Conservation (phyloP, 257 asterid genomes). For the Paraleonurus japonicus region DNA sequence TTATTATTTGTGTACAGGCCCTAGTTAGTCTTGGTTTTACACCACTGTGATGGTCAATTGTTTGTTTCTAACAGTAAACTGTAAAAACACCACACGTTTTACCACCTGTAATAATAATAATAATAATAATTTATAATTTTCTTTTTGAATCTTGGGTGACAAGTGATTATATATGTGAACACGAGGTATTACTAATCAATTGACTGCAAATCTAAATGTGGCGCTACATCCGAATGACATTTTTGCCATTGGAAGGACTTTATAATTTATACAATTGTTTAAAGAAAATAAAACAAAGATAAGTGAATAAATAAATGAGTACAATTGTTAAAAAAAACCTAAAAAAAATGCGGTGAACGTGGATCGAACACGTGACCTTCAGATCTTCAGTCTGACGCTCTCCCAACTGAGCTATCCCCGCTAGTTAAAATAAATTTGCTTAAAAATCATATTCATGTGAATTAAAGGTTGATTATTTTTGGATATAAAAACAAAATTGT, state of each 20-base stretch:
- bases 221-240: neutral
- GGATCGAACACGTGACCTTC: slow-evolving; percentile 99
- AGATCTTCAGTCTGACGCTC: slow-evolving; percentile 98
- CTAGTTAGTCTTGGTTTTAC: neutral
- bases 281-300: too few species aligned
- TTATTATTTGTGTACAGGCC: neutral
- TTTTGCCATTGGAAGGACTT: neutral
- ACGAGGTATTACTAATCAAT: neutral
- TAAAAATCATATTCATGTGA: neutral
- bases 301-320: too few species aligned
- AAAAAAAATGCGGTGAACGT: slow-evolving; percentile 97
- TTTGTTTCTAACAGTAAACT: neutral
- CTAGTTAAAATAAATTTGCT: too few species aligned
- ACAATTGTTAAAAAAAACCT: too few species aligned
- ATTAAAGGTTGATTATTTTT: too few species aligned
- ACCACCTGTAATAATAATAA: neutral
- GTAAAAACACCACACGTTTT: neutral
- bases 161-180: neutral
- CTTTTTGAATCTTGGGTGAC: neutral
- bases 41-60: slow-evolving; percentile 2
- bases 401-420: slow-evolving; percentile 98
- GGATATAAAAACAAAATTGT: neutral
- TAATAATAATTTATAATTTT: neutral
- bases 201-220: too few species aligned
- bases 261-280: too few species aligned